Conservation (phyloP, 2,329 filamentous ascomycete species). For the Fusarium fujikuroi region DNA sequence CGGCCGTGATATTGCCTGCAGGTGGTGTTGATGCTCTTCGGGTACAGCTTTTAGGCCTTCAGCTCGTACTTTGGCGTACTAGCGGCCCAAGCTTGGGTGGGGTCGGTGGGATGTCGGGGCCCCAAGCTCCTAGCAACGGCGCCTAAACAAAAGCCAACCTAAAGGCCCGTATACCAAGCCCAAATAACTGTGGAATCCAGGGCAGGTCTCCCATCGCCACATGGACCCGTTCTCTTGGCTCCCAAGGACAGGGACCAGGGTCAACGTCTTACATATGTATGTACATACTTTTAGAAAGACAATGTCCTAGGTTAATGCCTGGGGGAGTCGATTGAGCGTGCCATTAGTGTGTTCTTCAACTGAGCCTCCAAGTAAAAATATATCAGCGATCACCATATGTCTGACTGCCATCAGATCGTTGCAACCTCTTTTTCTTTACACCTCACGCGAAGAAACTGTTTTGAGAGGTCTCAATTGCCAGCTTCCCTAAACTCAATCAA, state of each 20-base stretch:
- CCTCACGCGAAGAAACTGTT: not conserved
- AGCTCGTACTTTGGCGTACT: constrained; percentile 33
- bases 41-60: constrained; percentile 33
- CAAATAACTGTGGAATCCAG: constrained; percentile 25
- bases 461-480: not conserved
- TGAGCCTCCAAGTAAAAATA: constrained; percentile 1
- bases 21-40: constrained; percentile 23
- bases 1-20: constrained; percentile 7
- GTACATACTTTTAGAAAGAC: not conserved
- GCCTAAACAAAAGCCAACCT: constrained; percentile 41
- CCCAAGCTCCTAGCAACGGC: constrained; percentile 45
- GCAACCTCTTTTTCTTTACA: not conserved
- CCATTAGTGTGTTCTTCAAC: not conserved
- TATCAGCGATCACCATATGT: not conserved
- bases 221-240: constrained; percentile 27
- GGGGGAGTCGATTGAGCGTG: not conserved
- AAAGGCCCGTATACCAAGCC: constrained; percentile 22
- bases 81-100: constrained; percentile 41
- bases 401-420: not conserved
- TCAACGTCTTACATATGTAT: not conserved
- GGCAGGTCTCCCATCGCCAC: constrained; percentile 25
- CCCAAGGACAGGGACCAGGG: constrained; percentile 12
- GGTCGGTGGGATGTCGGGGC: constrained; percentile 25
- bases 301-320: constrained; percentile 5
- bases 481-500: constrained; percentile 31